Base-by-base conservation (phyloP, 2,329 filamentous ascomycete species). In the Talaromyces verruculosus region DNA sequence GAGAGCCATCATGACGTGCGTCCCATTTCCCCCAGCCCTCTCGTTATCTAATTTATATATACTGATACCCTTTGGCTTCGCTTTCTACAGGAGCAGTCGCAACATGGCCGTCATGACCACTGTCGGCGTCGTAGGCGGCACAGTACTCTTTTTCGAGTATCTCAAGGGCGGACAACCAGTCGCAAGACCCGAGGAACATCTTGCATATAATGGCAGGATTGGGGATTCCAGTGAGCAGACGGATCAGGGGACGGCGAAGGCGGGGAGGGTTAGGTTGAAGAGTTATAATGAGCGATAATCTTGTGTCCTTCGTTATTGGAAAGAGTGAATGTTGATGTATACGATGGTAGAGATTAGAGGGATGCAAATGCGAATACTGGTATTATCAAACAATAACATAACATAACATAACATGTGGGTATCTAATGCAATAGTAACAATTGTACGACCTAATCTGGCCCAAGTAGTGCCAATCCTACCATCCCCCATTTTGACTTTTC, bases 51-150 rank as follows among this genome's bases (percentile, higher is more conserved):
- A n/a, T n/a, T n/a, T n/a, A n/a, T n/a, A n/a, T n/a, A n/a, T 19
- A 6, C 25, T 60, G 22, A 28, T 22, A n/a, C 1, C 5, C 35
- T 39, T 22, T 3, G 17, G 15, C 1, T 19, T 8, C 11, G 33
- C 1, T 35, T 30, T n/a, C 57, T 25, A 43, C 57, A 60, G 35
- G 22, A 73, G 71, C 53, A 68, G 66, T 28, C 70, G 69, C 25
- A 71, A 67, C 13, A 65, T 70, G 47, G 72, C 71, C 13, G 3
- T 74, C 8, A 30, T 70, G 55, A 72, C 71, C 53, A 68, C 69
- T 33, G 63, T 65, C 45, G 69, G 71, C 1, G 69, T 74, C 13
- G 57, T 73, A 3, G 65, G 68, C 3, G 70, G 70, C 37, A 65
- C 67, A 11, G 67, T 63, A 49, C n/a, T 71, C 17, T 41, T 72